A percentile compares a stretch with the other conserved stretches of the same genome.
Evolutionary conservation across 2,329 filamentous ascomycete genomes (phyloP).

Genomic region (Penicillium sp.): DNA sequence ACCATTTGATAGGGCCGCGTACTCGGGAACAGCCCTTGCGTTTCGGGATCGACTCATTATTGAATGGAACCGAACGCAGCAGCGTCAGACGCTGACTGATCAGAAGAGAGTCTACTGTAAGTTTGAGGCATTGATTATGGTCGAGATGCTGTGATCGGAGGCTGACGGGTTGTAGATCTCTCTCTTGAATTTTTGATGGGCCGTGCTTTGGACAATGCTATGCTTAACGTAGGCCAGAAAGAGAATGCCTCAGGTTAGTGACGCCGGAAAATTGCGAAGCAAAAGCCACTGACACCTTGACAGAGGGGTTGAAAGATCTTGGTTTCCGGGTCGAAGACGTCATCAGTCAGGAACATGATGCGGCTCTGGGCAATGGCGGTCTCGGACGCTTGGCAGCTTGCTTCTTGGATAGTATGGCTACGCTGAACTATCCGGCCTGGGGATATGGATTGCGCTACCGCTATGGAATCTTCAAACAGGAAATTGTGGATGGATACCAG

Average conservation of each 20-base stretch:
- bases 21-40: constrained; percentile 85
- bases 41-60: constrained; percentile 91
- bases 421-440: constrained; percentile 94
- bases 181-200: constrained; percentile 99
- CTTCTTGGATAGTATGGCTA: constrained; percentile 94
- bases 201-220: constrained; percentile 92
- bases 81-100: constrained; percentile 87
- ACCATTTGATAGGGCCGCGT: constrained; percentile 64
- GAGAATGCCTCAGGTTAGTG: constrained; percentile 72
- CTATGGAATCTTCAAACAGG: constrained; percentile 99
- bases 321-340: constrained; percentile 97
- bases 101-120: constrained; percentile 89
- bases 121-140: constrained; percentile 15
- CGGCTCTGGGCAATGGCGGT: constrained; percentile 92
- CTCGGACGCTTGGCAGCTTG: constrained; percentile 92
- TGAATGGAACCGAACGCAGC: constrained; percentile 98
- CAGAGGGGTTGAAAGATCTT: constrained; percentile 82
- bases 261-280: constrained; percentile 5
- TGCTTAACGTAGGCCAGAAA: constrained; percentile 93
- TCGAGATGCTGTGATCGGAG: background rate
- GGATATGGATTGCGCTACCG: constrained; percentile 94
- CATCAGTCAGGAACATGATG: constrained; percentile 92
- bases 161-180: constrained; percentile 58
- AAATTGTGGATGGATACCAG: constrained; percentile 97
- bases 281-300: constrained; percentile 19